These are phyloP conservation scores for Evernia prunastri DNA, from an alignment of 495 filamentous ascomycete species.

Conservation along the genomic window DNA sequence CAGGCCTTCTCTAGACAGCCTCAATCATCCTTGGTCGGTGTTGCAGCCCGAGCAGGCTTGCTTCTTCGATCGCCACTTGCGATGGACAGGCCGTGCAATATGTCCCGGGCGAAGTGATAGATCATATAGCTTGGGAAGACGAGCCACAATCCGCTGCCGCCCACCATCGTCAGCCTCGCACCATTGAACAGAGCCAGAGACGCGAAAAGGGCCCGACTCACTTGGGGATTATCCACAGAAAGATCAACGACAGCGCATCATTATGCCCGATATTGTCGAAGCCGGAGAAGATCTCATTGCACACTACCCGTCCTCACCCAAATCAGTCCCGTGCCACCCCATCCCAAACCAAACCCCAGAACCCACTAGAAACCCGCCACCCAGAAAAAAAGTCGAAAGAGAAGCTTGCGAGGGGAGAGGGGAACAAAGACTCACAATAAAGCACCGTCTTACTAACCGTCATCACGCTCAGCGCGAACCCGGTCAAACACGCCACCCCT, in stretches of 20 bases:
- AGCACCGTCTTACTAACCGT: conserved; percentile 83
- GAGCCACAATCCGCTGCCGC: conserved; percentile 67
- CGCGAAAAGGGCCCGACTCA: conserved; percentile 38
- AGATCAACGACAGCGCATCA: conserved; percentile 45
- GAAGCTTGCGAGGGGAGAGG: not conserved
- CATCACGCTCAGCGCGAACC: conserved; percentile 65
- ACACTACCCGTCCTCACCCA: conserved; percentile 42
- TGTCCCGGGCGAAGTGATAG: conserved; percentile 62
- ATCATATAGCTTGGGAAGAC: conserved; percentile 64
- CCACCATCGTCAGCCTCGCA: not conserved
- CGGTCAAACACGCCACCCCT: conserved; percentile 54
- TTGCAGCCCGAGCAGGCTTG: conserved; percentile 16
- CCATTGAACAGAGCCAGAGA: not conserved
- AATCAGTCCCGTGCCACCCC: not conserved
- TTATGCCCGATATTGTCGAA: conserved; percentile 81
- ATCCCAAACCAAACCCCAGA: not conserved
- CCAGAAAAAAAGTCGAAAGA: not conserved
- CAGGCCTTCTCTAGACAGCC: not conserved
- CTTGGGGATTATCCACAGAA: conserved; percentile 78
- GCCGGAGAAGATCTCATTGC: conserved; percentile 70
- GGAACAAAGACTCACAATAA: conserved; percentile 59
- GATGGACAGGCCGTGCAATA: conserved; percentile 58
- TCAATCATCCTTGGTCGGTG: conserved; percentile 19
- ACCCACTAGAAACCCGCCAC: not conserved
- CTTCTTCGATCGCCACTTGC: conserved; percentile 30